Conservation (phyloP, 345 rosid species). For the Psidium friedrichsthalianum region DNA sequence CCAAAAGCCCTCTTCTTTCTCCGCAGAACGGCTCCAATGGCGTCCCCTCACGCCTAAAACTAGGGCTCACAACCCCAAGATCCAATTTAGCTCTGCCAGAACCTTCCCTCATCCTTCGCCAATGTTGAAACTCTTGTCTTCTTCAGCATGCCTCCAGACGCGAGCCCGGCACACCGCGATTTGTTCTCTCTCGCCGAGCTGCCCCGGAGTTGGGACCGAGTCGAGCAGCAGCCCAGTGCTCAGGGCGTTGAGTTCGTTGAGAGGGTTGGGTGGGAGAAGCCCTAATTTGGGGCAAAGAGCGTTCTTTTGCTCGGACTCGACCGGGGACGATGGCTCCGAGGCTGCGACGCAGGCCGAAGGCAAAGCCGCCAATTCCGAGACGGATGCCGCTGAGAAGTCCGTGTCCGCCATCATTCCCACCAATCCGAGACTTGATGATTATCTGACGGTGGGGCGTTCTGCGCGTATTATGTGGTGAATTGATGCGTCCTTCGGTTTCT, state of each 20-base stretch:
- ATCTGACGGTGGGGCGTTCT: conserved; percentile 45
- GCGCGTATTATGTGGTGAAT: not conserved
- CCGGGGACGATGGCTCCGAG: conserved; percentile 8
- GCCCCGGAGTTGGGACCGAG: conserved; percentile 12
- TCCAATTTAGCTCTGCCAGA: not conserved
- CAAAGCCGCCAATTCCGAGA: conserved; percentile 30
- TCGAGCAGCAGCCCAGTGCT: conserved; percentile 21
- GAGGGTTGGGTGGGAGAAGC: conserved; percentile 23
- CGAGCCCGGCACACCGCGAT: conserved; percentile 11
- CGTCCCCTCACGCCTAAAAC: not conserved
- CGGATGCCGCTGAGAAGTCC: conserved; percentile 40
- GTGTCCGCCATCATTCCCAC: conserved; percentile 81
- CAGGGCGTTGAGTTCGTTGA: conserved; percentile 33
- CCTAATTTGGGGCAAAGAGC: conserved; percentile 26
- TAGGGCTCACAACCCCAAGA: conserved; percentile 9
- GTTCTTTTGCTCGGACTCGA: conserved; percentile 70
- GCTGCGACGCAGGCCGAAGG: conserved; percentile 22
- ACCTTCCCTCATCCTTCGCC: conserved; percentile 1
- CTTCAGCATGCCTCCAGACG: conserved; percentile 23
- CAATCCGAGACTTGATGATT: conserved; percentile 78
- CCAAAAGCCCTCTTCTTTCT: conserved; percentile 1
- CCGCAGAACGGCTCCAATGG: conserved; percentile 9
- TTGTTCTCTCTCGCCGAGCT: conserved; percentile 3
- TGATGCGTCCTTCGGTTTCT: not conserved
- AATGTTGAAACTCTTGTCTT: conserved; percentile 61